These are phyloP conservation scores for Clonostachys solani DNA, from an alignment of 2,329 filamentous ascomycete species.

Conservation along the genomic window DNA sequence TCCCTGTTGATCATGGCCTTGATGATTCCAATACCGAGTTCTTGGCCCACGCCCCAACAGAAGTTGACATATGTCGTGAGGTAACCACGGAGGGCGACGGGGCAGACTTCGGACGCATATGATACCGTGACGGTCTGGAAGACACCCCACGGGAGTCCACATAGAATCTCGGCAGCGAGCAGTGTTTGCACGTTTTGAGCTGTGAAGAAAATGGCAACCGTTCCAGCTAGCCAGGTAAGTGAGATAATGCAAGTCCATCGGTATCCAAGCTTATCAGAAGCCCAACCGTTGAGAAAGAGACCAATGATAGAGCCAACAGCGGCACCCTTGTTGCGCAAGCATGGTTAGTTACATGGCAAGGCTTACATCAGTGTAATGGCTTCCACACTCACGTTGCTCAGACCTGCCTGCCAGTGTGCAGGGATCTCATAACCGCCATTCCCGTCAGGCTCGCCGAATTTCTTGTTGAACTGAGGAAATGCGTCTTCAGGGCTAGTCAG, in stretches of 20 bases:
- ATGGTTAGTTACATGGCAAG: too few relatives aligned
- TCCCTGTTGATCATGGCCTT: slow-evolving; percentile 21
- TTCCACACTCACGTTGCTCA: slow-evolving; percentile 32
- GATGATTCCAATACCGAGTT: slow-evolving; percentile 30
- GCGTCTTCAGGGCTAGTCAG: slow-evolving; percentile 6
- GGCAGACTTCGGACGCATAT: slow-evolving; percentile 26
- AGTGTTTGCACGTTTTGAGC: slow-evolving; percentile 19
- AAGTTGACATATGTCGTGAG: slow-evolving; percentile 29
- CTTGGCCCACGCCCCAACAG: slow-evolving; percentile 25
- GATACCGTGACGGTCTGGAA: slow-evolving; percentile 24
- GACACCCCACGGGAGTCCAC: slow-evolving; percentile 22
- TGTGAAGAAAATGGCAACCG: slow-evolving; percentile 31
- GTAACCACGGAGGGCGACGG: slow-evolving; percentile 22
- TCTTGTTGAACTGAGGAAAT: slow-evolving; percentile 21
- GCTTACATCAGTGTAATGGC: slow-evolving; percentile 10
- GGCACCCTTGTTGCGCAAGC: slow-evolving; percentile 16
- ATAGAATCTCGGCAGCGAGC: slow-evolving; percentile 24
- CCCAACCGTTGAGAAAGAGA: slow-evolving; percentile 11
- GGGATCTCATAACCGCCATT: background rate
- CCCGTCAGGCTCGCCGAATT: slow-evolving; percentile 12
- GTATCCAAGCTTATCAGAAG: slow-evolving; percentile 5
- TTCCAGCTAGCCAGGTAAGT: slow-evolving; percentile 19
- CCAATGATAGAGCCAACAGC: slow-evolving; percentile 33
- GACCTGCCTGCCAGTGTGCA: slow-evolving; percentile 29
- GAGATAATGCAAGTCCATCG: slow-evolving; percentile 31